These are phyloP conservation scores for Wickerhamia fluorescens DNA, from an alignment of 805 yeast species.

Conservation along the genomic window DNA sequence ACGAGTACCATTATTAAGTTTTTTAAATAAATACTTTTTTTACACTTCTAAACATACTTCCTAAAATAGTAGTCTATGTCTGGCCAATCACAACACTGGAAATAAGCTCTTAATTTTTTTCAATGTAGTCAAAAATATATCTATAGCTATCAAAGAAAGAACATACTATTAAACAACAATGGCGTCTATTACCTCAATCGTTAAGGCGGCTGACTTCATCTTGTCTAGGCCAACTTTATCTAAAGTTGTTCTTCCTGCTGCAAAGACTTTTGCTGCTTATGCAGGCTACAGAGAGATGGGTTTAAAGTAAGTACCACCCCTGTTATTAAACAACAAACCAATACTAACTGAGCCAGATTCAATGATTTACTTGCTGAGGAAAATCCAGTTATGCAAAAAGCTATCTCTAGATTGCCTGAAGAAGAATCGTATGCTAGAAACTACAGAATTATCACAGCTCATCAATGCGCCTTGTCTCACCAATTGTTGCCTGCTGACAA, in stretches of 20 bases:
- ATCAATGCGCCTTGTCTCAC: conserved; percentile 78
- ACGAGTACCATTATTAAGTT: conserved; percentile 54
- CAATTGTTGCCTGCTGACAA: conserved; percentile 77
- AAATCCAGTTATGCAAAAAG: conserved; percentile 78
- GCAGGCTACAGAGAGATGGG: conserved; percentile 96
- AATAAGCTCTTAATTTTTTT: conserved; percentile 13
- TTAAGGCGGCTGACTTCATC: conserved; percentile 70
- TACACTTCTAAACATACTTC: conserved; percentile 6
- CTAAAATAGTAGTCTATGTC: conserved; percentile 17
- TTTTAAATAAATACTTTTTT: neutral
- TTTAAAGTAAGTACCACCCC: conserved; percentile 40
- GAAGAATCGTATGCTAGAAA: conserved; percentile 84
- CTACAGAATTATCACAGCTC: conserved; percentile 87
- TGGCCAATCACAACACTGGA: conserved; percentile 20
- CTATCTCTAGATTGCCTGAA: conserved; percentile 79
- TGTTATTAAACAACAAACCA: neutral
- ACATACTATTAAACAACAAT: conserved; percentile 29
- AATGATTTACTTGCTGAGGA: conserved; percentile 89
- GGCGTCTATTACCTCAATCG: conserved; percentile 63
- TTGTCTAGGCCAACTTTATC: conserved; percentile 73
- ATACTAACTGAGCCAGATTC: conserved; percentile 36
- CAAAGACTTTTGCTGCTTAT: conserved; percentile 62
- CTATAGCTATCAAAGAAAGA: too few relatives aligned
- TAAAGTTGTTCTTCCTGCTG: conserved; percentile 70
- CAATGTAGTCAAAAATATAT: conserved; percentile 1